These are phyloP conservation scores for Clausena lansium DNA, from an alignment of 345 rosid genomes.

Conservation along the genomic window DNA sequence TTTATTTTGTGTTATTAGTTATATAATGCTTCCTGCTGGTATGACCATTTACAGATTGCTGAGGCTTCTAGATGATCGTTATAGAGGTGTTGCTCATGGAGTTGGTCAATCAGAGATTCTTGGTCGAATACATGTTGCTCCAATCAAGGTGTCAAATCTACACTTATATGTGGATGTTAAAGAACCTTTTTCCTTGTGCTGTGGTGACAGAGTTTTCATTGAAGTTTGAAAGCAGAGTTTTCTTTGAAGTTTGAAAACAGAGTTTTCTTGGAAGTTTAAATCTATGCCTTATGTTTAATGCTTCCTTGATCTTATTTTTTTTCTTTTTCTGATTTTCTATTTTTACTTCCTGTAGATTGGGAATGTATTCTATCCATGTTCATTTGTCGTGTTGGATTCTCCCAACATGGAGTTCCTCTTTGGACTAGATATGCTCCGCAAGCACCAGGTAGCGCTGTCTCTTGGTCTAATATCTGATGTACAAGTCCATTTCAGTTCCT, in stretches of 20 bases:
- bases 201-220: too few relatives aligned
- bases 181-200: neutral
- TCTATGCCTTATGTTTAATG: slow-evolving; percentile 1
- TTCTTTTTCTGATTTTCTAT: neutral
- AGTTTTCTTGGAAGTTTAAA: slow-evolving; percentile 1
- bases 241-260: too few relatives aligned
- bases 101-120: slow-evolving; percentile 98
- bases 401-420: slow-evolving; percentile 97
- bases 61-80: slow-evolving; percentile 89
- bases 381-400: slow-evolving; percentile 89
- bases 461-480: slow-evolving; percentile 3
- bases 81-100: slow-evolving; percentile 95
- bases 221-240: too few relatives aligned
- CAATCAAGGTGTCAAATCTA: slow-evolving; percentile 67
- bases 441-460: slow-evolving; percentile 79
- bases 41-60: slow-evolving; percentile 53
- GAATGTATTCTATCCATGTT: slow-evolving; percentile 83
- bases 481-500: neutral
- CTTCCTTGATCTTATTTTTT: neutral
- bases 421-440: slow-evolving; percentile 99
- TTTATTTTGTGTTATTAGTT: neutral
- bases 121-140: slow-evolving; percentile 96
- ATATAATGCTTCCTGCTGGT: neutral
- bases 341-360: slow-evolving; percentile 55
- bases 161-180: neutral